These are phyloP conservation scores for Pseudogymnoascus verrucosus DNA, from an alignment of 2,329 filamentous ascomycete genomes.

Conservation along the genomic window DNA sequence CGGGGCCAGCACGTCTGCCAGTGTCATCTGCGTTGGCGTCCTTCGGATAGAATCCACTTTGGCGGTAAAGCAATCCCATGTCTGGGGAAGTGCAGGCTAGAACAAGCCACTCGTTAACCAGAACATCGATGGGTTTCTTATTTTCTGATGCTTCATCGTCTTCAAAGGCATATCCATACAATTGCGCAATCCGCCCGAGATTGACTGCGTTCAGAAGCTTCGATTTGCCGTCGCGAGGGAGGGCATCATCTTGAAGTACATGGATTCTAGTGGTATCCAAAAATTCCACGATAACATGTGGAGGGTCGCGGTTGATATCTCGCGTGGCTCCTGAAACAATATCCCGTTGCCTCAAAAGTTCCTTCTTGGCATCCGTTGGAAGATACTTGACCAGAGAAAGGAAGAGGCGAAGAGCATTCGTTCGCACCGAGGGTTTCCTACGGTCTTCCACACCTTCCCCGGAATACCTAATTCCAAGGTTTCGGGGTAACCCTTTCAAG, in stretches of 20 bases:
- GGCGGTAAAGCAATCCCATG: conserved; percentile 67
- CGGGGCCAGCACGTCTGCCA: conserved; percentile 25
- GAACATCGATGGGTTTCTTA: conserved; percentile 52
- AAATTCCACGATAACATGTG: conserved; percentile 66
- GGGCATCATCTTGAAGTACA: conserved; percentile 65
- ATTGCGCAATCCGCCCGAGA: conserved; percentile 60
- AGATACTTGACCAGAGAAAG: conserved; percentile 73
- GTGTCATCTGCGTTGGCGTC: conserved; percentile 52
- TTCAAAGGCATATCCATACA: conserved; percentile 54
- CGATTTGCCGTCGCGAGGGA: conserved; percentile 67
- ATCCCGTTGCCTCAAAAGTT: conserved; percentile 69
- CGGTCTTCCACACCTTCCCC: conserved; percentile 54
- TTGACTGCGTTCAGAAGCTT: conserved; percentile 68
- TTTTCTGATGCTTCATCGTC: conserved; percentile 39
- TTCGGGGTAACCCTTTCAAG: conserved; percentile 70
- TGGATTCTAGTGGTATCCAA: conserved; percentile 61
- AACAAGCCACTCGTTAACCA: conserved; percentile 68
- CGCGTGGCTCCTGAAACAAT: conserved; percentile 65
- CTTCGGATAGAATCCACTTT: conserved; percentile 78
- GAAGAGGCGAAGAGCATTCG: conserved; percentile 74
- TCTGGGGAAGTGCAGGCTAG: conserved; percentile 65
- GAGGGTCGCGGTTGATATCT: conserved; percentile 68
- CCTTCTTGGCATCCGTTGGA: conserved; percentile 66
- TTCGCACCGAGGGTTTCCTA: conserved; percentile 69
- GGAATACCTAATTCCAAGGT: conserved; percentile 62